These are phyloP conservation scores for Neoboletus magnificus DNA, from an alignment of 768 basidiomycete genomes.

Conservation along the genomic window DNA sequence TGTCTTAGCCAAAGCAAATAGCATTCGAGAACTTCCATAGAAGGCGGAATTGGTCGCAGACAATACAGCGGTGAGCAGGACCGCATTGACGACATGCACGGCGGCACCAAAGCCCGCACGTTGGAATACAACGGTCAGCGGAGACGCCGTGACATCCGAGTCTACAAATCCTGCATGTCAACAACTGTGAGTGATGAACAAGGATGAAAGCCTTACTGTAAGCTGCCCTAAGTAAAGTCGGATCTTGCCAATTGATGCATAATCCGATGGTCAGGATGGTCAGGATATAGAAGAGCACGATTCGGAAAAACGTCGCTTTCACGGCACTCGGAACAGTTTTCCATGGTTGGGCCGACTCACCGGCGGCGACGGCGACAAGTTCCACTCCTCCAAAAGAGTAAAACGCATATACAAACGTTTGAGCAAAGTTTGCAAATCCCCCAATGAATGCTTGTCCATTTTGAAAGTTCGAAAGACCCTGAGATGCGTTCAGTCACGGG, in stretches of 20 bases:
- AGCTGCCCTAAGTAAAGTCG: constrained; percentile 47
- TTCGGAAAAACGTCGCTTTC: constrained; percentile 66
- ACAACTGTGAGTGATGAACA: not conserved
- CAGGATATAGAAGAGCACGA: constrained; percentile 61
- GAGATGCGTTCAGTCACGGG: not conserved
- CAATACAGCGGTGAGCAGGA: constrained; percentile 61
- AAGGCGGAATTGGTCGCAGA: constrained; percentile 66
- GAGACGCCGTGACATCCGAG: constrained; percentile 53
- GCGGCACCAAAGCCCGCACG: constrained; percentile 61
- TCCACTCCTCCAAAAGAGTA: constrained; percentile 70
- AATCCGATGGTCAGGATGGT: constrained; percentile 64
- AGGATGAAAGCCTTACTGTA: constrained; percentile 30
- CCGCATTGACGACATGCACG: constrained; percentile 62
- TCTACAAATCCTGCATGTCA: constrained; percentile 25
- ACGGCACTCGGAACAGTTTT: constrained; percentile 62
- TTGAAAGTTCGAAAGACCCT: constrained; percentile 53
- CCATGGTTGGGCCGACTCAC: constrained; percentile 62
- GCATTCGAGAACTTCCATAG: constrained; percentile 61
- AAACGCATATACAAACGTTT: constrained; percentile 65
- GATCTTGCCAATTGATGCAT: constrained; percentile 59
- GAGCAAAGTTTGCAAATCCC: constrained; percentile 50
- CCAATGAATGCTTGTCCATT: constrained; percentile 51
- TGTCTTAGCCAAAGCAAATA: constrained; percentile 56
- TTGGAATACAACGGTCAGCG: constrained; percentile 61
- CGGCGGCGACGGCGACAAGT: constrained; percentile 69